These are phyloP conservation scores for Penicillium waksmanii DNA, from an alignment of 495 filamentous ascomycete species.

Conservation along the genomic window DNA sequence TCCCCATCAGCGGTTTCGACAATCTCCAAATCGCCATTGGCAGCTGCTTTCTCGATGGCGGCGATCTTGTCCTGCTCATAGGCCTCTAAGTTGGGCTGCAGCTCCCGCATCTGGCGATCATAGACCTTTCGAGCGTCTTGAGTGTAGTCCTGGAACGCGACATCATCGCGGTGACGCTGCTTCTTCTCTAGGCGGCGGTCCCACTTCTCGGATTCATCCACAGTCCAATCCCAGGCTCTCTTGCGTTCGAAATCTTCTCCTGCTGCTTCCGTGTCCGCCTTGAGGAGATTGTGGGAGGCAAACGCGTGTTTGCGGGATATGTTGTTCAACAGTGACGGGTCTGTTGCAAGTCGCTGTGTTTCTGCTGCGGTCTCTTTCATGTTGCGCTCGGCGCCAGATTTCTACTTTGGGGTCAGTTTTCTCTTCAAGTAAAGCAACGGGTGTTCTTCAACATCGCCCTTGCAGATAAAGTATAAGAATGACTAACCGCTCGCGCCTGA, in stretches of 20 bases:
- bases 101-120: slow-evolving; percentile 81
- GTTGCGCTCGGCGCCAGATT: slow-evolving; percentile 75
- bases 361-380: slow-evolving; percentile 83
- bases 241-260: slow-evolving; percentile 97
- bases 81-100: slow-evolving; percentile 69
- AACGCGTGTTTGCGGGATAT: slow-evolving; percentile 80
- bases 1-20: slow-evolving; percentile 94
- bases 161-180: slow-evolving; percentile 76
- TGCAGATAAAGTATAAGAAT: background rate
- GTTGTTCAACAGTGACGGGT: slow-evolving; percentile 71
- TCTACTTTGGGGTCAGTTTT: slow-evolving; percentile 38
- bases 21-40: slow-evolving; percentile 80
- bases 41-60: slow-evolving; percentile 80
- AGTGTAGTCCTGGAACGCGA: slow-evolving; percentile 87
- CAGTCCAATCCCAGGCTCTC: slow-evolving; percentile 97
- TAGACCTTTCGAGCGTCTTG: slow-evolving; percentile 90
- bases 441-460: background rate
- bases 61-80: slow-evolving; percentile 87
- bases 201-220: slow-evolving; percentile 93
- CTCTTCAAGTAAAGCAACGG: background rate
- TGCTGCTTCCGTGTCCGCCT: slow-evolving; percentile 80
- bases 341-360: slow-evolving; percentile 75
- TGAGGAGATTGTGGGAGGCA: slow-evolving; percentile 89
- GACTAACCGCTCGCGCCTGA: slow-evolving; percentile 70
- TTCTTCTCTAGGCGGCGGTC: slow-evolving; percentile 88